Conservation (phyloP, 306 rosid genomes). For the Astragalus glycyphyllos region DNA sequence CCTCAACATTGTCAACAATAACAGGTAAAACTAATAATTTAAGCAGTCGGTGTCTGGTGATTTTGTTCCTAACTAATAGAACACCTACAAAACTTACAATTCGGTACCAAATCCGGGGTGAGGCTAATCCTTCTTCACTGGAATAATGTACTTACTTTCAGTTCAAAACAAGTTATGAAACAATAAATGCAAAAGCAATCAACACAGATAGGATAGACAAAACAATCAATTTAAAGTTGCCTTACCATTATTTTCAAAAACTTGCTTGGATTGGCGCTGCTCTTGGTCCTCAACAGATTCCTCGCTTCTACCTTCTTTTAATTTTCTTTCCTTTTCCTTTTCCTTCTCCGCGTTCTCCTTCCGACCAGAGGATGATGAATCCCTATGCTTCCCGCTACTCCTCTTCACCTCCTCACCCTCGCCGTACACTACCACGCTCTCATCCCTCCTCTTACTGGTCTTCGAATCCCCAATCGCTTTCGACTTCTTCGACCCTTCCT, state of each 20-base stretch:
- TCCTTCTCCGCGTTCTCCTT: constrained; percentile 74
- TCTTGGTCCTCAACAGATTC: constrained; percentile 67
- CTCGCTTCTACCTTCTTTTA: constrained; percentile 74
- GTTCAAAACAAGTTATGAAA: constrained; percentile 24
- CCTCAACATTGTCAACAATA: background rate
- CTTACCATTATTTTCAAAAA: constrained; percentile 82
- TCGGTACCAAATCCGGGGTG: background rate
- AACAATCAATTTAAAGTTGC: constrained; percentile 51
- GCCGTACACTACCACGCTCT: constrained; percentile 62
- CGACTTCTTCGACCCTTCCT: constrained; percentile 72
- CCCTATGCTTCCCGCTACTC: constrained; percentile 87
- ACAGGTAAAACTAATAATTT: background rate
- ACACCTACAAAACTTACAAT: constrained; percentile 6
- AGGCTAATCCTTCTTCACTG: constrained; percentile 14
- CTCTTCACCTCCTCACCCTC: constrained; percentile 78
- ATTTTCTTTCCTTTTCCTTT: constrained; percentile 69
- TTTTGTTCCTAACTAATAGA: constrained; percentile 2
- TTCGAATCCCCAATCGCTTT: constrained; percentile 70
- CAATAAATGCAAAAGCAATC: constrained; percentile 21
- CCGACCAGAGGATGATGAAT: constrained; percentile 56
- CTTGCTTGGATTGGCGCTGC: constrained; percentile 64
- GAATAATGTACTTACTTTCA: background rate
- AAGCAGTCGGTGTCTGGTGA: background rate
- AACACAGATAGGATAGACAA: constrained; percentile 8
- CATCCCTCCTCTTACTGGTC: constrained; percentile 78